Percentiles rank a stretch among this genome's conserved stretches.
These are phyloP conservation scores for Melocanna baccifera DNA, from an alignment of 176 grass and related monocot genomes.

Conservation along the genomic window DNA sequence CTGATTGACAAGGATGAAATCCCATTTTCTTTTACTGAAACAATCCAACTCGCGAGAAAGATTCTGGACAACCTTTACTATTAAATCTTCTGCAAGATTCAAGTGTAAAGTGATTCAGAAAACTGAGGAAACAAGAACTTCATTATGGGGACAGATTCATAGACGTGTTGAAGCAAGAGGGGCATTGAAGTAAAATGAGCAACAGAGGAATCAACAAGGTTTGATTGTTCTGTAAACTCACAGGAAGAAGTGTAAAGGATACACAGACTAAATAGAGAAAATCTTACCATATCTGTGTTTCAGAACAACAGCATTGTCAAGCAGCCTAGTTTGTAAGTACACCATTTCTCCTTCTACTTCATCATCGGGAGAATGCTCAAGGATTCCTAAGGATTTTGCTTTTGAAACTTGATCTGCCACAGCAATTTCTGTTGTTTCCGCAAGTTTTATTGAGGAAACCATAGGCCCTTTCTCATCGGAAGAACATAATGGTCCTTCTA, in stretches of 20 bases:
- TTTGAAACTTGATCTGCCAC: slow-evolving; percentile 49
- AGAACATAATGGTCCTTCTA: slow-evolving; percentile 30
- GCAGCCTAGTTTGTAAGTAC: slow-evolving; percentile 83
- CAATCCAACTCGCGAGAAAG: slow-evolving; percentile 67
- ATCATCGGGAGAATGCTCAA: slow-evolving; percentile 81
- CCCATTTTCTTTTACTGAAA: slow-evolving; percentile 84
- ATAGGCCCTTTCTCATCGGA: slow-evolving; percentile 12
- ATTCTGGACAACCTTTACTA: slow-evolving; percentile 68
- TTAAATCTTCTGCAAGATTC: slow-evolving; percentile 63
- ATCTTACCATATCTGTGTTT: slow-evolving; percentile 79
- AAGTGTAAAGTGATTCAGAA: not conserved
- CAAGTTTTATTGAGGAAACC: slow-evolving; percentile 18
- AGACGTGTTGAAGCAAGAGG: not conserved
- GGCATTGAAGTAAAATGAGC: not conserved
- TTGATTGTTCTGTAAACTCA: slow-evolving; percentile 6
- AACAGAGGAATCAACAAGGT: not conserved
- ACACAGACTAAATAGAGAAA: slow-evolving; percentile 6
- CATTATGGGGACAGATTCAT: not conserved
- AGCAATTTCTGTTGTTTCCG: slow-evolving; percentile 32
- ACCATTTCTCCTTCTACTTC: slow-evolving; percentile 93
- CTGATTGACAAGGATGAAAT: slow-evolving; percentile 85
- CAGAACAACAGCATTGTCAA: slow-evolving; percentile 64
- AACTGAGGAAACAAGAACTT: not conserved
- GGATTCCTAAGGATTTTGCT: slow-evolving; percentile 54
- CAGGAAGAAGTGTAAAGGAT: not conserved